phyloP scores from a whole-genome alignment of 2,329 filamentous ascomycete genomes.

The Aurifilum marmelostoma region DNA sequence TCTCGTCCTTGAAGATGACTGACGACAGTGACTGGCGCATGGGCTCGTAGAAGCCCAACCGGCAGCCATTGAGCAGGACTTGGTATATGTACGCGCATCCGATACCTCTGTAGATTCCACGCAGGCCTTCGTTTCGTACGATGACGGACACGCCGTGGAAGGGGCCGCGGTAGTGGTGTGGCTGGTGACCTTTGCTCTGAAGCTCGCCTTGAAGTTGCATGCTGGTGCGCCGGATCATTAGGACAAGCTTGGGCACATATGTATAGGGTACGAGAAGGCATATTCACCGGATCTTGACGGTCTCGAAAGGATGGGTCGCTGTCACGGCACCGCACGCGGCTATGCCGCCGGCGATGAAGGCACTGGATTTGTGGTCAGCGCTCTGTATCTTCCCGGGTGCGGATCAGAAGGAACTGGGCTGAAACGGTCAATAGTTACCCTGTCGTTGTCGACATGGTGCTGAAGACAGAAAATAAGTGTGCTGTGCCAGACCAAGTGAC shows the following conservation, averaged over 20 bases:
- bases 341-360: constrained; percentile 94
- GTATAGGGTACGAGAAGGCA: background rate
- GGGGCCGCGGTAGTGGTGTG: constrained; percentile 87
- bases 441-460: constrained; percentile 55
- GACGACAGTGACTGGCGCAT: constrained; percentile 74
- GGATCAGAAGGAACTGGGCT: background rate
- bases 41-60: constrained; percentile 96
- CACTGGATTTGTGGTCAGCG: constrained; percentile 49
- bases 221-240: constrained; percentile 47
- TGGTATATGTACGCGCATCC: constrained; percentile 96
- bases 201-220: constrained; percentile 97
- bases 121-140: constrained; percentile 83
- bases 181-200: constrained; percentile 81
- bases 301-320: constrained; percentile 97
- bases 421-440: constrained; percentile 39
- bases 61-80: constrained; percentile 93
- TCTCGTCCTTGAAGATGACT: constrained; percentile 70
- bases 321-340: constrained; percentile 97
- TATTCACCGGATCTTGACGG: constrained; percentile 90
- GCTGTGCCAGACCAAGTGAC: background rate
- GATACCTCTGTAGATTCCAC: constrained; percentile 85
- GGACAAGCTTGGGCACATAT: constrained; percentile 3
- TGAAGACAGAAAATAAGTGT: background rate
- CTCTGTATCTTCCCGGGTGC: constrained; percentile 28
- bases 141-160: constrained; percentile 91